These are phyloP conservation scores for Fusarium decemcellulare DNA, from an alignment of 2,329 filamentous ascomycete genomes.

Conservation along the genomic window DNA sequence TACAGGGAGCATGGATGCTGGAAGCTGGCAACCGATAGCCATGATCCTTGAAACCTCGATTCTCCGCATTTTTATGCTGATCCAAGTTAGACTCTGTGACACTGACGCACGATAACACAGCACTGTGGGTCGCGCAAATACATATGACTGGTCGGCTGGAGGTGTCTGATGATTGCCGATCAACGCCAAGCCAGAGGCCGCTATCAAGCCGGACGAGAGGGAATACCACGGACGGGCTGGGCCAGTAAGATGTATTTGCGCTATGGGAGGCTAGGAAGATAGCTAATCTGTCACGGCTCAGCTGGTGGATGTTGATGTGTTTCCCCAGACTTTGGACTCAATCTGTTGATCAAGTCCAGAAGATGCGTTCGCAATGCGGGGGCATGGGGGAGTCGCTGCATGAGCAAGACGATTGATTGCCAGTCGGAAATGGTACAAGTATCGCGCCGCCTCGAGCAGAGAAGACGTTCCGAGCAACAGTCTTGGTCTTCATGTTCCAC, in stretches of 20 bases:
- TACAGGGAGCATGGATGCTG: no score
- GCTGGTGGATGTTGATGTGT: no score
- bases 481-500: neutral
- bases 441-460: neutral
- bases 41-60: no score
- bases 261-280: neutral
- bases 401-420: no score
- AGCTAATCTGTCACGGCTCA: neutral
- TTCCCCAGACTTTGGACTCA: no score
- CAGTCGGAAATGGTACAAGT: neutral
- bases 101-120: neutral
- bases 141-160: neutral
- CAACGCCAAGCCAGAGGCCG: neutral
- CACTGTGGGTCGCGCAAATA: neutral
- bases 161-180: neutral
- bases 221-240: neutral
- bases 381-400: no score
- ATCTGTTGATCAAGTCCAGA: no score
- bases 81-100: no score
- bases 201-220: neutral
- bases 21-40: no score
- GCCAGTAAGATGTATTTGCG: constrained; percentile 4
- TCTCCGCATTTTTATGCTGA: no score
- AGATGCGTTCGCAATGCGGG: no score
- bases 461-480: neutral